These are phyloP conservation scores for Macadamia tetraphylla DNA, from an alignment of 164 flowering plant species.

Conservation along the genomic window DNA sequence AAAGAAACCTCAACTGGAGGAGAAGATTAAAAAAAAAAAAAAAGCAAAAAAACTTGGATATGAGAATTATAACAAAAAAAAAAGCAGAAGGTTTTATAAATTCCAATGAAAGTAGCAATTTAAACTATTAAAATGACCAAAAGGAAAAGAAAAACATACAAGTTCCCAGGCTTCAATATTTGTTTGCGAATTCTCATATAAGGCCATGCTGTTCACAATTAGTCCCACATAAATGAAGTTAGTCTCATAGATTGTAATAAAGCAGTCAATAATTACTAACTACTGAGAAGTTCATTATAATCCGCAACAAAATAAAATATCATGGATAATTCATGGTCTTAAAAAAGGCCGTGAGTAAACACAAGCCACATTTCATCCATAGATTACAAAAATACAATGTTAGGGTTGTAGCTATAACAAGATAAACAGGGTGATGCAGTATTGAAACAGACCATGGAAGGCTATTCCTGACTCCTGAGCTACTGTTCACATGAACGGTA, in stretches of 20 bases:
- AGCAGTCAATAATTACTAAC: background rate
- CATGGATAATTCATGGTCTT: background rate
- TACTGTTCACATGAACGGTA: no score
- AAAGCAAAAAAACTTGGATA: background rate
- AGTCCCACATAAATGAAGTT: background rate
- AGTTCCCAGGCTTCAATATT: slow-evolving; percentile 85
- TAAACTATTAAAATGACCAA: background rate
- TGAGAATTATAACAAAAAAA: background rate
- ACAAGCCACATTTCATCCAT: background rate
- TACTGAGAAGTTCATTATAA: no score
- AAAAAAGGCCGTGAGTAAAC: background rate
- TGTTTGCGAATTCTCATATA: slow-evolving; percentile 28
- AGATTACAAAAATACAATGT: no score
- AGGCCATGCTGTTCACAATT: slow-evolving; percentile 40
- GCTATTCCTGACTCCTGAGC: no score
- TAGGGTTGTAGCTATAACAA: no score
- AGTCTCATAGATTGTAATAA: background rate
- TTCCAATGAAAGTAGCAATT: background rate
- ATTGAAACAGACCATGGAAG: no score
- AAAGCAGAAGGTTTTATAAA: background rate
- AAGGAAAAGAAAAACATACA: slow-evolving; percentile 35
- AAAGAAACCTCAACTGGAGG: background rate
- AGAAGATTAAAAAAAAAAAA: background rate
- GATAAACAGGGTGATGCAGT: no score
- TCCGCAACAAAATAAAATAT: no score